Evolutionary conservation across 2,329 filamentous ascomycete genomes (phyloP).

Genomic region (Stylonectria norvegica): DNA sequence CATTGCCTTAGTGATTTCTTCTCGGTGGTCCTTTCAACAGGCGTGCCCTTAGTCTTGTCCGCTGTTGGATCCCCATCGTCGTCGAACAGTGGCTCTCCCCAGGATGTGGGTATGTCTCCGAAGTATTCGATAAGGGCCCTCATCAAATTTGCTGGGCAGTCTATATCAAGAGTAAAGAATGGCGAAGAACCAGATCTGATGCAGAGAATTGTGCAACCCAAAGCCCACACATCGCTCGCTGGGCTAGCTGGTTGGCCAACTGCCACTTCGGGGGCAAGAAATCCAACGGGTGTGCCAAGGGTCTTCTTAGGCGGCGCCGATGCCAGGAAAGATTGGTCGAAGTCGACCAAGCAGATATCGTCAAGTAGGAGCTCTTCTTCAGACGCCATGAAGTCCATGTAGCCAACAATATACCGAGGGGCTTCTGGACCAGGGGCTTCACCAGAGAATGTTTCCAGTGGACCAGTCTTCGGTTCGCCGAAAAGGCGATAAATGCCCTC

Average conservation of each 20-base stretch:
- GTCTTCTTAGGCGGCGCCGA: constrained; percentile 14
- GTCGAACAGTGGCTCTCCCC: constrained; percentile 10
- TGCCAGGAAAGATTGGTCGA: constrained; percentile 17
- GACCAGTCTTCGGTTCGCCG: constrained; percentile 8
- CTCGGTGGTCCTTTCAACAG: not conserved
- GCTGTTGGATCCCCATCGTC: constrained; percentile 5
- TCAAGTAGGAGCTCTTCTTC: constrained; percentile 10
- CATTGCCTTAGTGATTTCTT: not conserved
- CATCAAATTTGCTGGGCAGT: constrained; percentile 8
- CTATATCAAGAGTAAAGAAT: constrained; percentile 5
- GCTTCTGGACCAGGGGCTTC: constrained; percentile 14
- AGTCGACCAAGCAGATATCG: constrained; percentile 18
- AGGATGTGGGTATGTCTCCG: constrained; percentile 4
- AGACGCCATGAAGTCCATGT: constrained; percentile 17
- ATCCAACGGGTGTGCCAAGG: constrained; percentile 19
- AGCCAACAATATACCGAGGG: constrained; percentile 22
- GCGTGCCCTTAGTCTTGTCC: constrained; percentile 2
- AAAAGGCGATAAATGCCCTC: constrained; percentile 10
- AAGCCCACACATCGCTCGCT: constrained; percentile 13
- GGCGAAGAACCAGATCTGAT: constrained; percentile 7
- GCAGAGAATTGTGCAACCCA: constrained; percentile 7
- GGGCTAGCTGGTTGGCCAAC: constrained; percentile 11
- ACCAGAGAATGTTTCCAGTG: constrained; percentile 14
- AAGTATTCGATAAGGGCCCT: constrained; percentile 6
- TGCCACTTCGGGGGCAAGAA: constrained; percentile 22